phyloP scores from a whole-genome alignment of 768 basidiomycete genomes.

The Suillus decipiens region DNA sequence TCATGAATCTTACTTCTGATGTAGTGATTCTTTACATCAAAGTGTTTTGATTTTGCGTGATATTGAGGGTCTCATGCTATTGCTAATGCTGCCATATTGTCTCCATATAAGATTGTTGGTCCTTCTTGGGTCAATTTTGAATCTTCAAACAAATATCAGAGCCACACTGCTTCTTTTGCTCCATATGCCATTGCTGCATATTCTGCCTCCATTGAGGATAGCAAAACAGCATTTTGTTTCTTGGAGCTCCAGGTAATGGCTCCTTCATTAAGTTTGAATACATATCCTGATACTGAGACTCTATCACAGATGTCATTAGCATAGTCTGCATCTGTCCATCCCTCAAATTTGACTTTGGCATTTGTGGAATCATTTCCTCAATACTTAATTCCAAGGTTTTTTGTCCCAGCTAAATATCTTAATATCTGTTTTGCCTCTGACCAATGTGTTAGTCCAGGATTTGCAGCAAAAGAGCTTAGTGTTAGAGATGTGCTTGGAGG shows the following conservation, averaged over 20 bases:
- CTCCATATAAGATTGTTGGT: slow-evolving; percentile 21
- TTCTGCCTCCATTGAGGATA: slow-evolving; percentile 4
- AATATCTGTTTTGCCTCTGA: slow-evolving; percentile 18
- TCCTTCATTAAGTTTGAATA: slow-evolving; percentile 31
- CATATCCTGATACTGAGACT: slow-evolving; percentile 24
- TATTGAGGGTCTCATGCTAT: slow-evolving; percentile 26
- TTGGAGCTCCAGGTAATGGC: slow-evolving; percentile 30
- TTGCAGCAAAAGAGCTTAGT: slow-evolving; percentile 15
- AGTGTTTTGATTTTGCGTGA: slow-evolving; percentile 37
- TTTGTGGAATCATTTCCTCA: not conserved
- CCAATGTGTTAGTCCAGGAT: slow-evolving; percentile 13
- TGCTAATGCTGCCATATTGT: slow-evolving; percentile 33
- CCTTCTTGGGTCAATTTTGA: slow-evolving; percentile 10
- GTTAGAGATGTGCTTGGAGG: too few relatives aligned
- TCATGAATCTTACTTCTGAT: slow-evolving; percentile 24
- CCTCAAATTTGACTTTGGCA: slow-evolving; percentile 8
- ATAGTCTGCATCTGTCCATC: slow-evolving; percentile 30
- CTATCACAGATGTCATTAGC: slow-evolving; percentile 21
- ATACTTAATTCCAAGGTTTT: not conserved
- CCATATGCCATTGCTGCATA: slow-evolving; percentile 13
- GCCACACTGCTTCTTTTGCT: slow-evolving; percentile 16
- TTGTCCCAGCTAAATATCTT: slow-evolving; percentile 14
- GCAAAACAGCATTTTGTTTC: slow-evolving; percentile 34
- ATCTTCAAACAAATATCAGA: slow-evolving; percentile 14
- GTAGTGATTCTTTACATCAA: slow-evolving; percentile 35